These are phyloP conservation scores for Penicillium palitans DNA, from an alignment of 2,329 filamentous ascomycete genomes.

Conservation along the genomic window DNA sequence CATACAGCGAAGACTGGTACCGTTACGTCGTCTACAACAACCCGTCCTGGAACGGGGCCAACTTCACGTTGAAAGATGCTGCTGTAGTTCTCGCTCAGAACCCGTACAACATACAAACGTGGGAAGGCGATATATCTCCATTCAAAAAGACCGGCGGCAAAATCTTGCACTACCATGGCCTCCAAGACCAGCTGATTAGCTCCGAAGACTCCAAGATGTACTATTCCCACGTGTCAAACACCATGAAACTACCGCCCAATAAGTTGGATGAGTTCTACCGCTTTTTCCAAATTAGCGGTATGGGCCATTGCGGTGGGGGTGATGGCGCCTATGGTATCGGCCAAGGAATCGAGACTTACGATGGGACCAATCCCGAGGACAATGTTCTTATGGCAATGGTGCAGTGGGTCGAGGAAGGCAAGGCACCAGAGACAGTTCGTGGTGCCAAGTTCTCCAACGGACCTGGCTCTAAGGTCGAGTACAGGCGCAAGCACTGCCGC, in stretches of 20 bases:
- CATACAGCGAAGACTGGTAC: constrained; percentile 46
- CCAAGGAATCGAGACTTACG: constrained; percentile 29
- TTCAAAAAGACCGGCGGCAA: constrained; percentile 49
- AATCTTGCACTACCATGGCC: constrained; percentile 45
- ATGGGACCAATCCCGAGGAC: constrained; percentile 36
- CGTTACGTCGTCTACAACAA: constrained; percentile 47
- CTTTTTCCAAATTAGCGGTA: constrained; percentile 57
- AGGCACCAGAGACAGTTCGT: constrained; percentile 40
- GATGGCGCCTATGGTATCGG: constrained; percentile 47
- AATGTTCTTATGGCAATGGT: constrained; percentile 54
- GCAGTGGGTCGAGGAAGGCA: constrained; percentile 50
- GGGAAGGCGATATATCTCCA: constrained; percentile 49
- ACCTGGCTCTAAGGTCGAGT: constrained; percentile 41
- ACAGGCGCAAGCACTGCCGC: constrained; percentile 50
- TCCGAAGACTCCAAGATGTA: constrained; percentile 54
- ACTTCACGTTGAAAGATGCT: constrained; percentile 42
- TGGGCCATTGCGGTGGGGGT: constrained; percentile 52
- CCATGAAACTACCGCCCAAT: constrained; percentile 36
- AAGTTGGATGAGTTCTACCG: constrained; percentile 46
- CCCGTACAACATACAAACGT: constrained; percentile 53
- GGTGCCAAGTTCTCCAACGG: constrained; percentile 50
- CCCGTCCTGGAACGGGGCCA: constrained; percentile 41
- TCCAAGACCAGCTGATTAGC: constrained; percentile 53
- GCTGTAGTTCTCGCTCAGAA: constrained; percentile 40
- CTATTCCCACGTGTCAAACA: constrained; percentile 47